Conservation (phyloP, 805 yeast species). For the Myxozyma melibiosi region DNA sequence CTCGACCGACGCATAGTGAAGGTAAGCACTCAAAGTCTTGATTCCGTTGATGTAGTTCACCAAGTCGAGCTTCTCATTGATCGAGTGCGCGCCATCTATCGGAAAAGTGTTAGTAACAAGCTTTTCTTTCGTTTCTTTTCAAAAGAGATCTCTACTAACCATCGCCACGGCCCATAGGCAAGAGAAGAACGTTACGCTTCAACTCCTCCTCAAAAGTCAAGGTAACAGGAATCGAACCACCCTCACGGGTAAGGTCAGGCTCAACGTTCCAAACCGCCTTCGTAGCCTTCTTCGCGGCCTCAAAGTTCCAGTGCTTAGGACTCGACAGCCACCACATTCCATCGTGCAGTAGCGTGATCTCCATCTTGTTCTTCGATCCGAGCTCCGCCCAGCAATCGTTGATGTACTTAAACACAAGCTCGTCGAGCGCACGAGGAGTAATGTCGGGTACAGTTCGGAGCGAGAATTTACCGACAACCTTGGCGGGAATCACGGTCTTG, state of each 20-base stretch:
- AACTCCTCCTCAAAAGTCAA: conserved; percentile 86
- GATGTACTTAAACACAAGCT: conserved; percentile 73
- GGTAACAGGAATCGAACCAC: conserved; percentile 98
- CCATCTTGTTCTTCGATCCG: conserved; percentile 73
- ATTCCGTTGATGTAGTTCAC: conserved; percentile 90
- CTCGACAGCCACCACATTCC: conserved; percentile 97
- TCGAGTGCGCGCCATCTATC: conserved; percentile 95
- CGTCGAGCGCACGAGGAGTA: conserved; percentile 73
- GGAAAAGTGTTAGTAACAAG: neutral
- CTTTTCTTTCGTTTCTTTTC: neutral
- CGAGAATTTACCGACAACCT: conserved; percentile 91
- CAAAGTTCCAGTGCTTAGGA: conserved; percentile 88
- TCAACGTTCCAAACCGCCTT: conserved; percentile 91
- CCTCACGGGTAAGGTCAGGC: conserved; percentile 98
- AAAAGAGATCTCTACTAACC: conserved; percentile 42
- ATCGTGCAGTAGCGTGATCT: conserved; percentile 81
- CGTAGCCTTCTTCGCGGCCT: conserved; percentile 94
- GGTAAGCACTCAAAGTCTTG: conserved; percentile 89
- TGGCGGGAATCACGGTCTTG: conserved; percentile 96
- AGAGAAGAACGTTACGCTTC: conserved; percentile 79
- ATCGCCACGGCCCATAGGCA: conserved; percentile 99
- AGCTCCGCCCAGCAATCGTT: conserved; percentile 65
- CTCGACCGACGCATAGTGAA: conserved; percentile 66
- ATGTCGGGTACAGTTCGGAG: conserved; percentile 97
- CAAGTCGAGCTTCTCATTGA: conserved; percentile 90